These are phyloP conservation scores for Rhizophagus clarus DNA, from an alignment of 192 early-diverging fungal genomes.

Conservation along the genomic window DNA sequence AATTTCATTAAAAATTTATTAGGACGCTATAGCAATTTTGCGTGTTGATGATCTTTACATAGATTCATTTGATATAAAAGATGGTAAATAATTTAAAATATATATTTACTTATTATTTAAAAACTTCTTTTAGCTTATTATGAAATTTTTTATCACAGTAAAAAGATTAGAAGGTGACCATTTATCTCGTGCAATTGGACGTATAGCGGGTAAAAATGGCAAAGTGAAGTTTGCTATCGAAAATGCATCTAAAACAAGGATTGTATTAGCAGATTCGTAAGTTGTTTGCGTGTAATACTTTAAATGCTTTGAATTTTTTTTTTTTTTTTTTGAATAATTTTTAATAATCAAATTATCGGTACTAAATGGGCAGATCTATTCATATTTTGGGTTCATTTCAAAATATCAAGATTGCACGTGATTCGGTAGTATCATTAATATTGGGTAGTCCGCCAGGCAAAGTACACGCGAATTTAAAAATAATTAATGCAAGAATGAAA, in stretches of 20 bases:
- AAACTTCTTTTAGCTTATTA: background rate
- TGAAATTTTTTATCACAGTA: conserved; percentile 44
- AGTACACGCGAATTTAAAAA: conserved; percentile 89
- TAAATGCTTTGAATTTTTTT: background rate
- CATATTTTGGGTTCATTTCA: conserved; percentile 95
- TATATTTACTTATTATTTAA: background rate
- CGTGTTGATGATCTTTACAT: conserved; percentile 96
- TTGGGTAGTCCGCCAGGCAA: conserved; percentile 96
- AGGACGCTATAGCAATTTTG: conserved; percentile 91
- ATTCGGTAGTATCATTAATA: conserved; percentile 90
- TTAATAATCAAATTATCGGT: background rate
- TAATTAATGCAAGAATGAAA: conserved; percentile 88
- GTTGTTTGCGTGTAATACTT: conserved; percentile 20
- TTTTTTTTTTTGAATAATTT: background rate
- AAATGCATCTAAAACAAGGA: conserved; percentile 93
- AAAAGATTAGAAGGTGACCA: conserved; percentile 95
- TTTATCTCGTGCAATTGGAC: conserved; percentile 94
- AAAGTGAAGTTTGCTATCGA: conserved; percentile 98
- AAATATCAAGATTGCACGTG: conserved; percentile 95
- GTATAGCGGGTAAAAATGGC: conserved; percentile 97
- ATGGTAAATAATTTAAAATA: conserved; percentile 45
- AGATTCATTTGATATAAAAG: conserved; percentile 98
- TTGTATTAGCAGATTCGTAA: conserved; percentile 93
- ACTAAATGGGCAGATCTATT: conserved; percentile 64
- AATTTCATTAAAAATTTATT: background rate